Evolutionary conservation across 2,329 filamentous ascomycete genomes (phyloP).

Genomic region (Trichophyton simii): DNA sequence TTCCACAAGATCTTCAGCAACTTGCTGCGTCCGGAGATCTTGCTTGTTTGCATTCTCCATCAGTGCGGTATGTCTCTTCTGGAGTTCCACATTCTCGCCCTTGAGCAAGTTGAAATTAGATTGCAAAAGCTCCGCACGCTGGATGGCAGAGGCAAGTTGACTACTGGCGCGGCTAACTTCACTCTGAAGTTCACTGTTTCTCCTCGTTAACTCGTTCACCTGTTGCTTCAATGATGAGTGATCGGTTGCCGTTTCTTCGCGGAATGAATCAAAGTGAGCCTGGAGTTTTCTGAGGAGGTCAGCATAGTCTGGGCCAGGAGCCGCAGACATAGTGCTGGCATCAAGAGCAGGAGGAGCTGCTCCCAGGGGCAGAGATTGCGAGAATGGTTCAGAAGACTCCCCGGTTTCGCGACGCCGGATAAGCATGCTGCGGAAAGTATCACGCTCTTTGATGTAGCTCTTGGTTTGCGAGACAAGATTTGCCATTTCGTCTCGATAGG

Average conservation of each 20-base stretch:
- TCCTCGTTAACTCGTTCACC: conserved; percentile 63
- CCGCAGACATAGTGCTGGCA: conserved; percentile 38
- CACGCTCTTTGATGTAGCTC: conserved; percentile 87
- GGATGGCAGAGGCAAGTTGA: conserved; percentile 66
- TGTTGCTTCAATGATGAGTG: conserved; percentile 74
- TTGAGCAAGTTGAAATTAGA: conserved; percentile 75
- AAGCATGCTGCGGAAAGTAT: conserved; percentile 93
- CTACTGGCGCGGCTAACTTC: conserved; percentile 70
- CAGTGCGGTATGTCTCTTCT: conserved; percentile 64
- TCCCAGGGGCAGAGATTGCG: conserved; percentile 53
- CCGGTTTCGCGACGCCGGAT: conserved; percentile 58
- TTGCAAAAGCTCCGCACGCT: conserved; percentile 81
- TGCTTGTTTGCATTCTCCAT: conserved; percentile 79
- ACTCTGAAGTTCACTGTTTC: conserved; percentile 70
- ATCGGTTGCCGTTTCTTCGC: conserved; percentile 72
- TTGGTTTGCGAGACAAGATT: conserved; percentile 73
- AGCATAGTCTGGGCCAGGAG: conserved; percentile 55
- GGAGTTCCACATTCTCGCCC: conserved; percentile 71
- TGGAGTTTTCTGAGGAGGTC: conserved; percentile 79
- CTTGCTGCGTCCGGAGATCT: conserved; percentile 79
- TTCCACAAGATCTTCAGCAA: conserved; percentile 85
- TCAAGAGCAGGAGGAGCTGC: conserved; percentile 35
- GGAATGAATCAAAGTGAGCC: conserved; percentile 76
- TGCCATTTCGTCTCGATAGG: conserved; percentile 73
- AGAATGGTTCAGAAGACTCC: conserved; percentile 54